phyloP scores from a whole-genome alignment of 2,329 filamentous ascomycete species.

The Tympanopsis confertula region DNA sequence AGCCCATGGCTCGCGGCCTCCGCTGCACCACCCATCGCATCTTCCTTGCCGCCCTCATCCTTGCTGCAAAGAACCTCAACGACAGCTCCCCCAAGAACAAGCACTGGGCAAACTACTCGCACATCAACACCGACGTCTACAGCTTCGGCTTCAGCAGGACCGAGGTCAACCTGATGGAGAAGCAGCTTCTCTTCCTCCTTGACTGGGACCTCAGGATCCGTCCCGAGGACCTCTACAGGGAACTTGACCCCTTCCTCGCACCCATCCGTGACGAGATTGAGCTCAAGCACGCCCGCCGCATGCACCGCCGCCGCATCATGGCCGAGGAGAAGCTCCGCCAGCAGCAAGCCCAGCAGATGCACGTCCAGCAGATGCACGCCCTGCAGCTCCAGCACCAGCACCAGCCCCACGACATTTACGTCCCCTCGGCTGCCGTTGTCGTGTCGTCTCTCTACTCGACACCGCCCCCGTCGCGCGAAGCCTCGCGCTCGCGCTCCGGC shows the following conservation, averaged over 20 bases:
- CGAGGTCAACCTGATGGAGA: constrained; percentile 99
- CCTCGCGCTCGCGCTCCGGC: constrained; percentile 25
- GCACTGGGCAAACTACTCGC: constrained; percentile 94
- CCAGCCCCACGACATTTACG: constrained; percentile 7
- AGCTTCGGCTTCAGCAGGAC: constrained; percentile 85
- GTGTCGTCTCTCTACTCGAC: constrained; percentile 25
- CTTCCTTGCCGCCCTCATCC: constrained; percentile 78
- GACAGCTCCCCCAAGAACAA: constrained; percentile 99
- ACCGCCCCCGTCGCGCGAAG: constrained; percentile 31
- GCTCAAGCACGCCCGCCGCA: constrained; percentile 35
- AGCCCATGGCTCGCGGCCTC: constrained; percentile 90
- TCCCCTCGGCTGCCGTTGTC: constrained; percentile 11
- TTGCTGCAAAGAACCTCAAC: constrained; percentile 92
- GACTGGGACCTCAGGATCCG: constrained; percentile 88
- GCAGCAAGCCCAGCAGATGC: constrained; percentile 23
- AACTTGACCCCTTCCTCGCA: constrained; percentile 78
- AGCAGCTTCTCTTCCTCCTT: constrained; percentile 86
- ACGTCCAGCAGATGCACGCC: constrained; percentile 4
- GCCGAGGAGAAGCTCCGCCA: constrained; percentile 22
- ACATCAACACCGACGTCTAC: constrained; percentile 51
- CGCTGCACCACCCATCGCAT: constrained; percentile 95
- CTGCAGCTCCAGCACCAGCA: constrained; percentile 23
- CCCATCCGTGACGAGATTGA: constrained; percentile 61
- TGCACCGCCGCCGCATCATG: constrained; percentile 24
- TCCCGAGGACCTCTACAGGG: constrained; percentile 73